These are phyloP conservation scores for Carpinus fangiana DNA, from an alignment of 306 rosid genomes.

Conservation along the genomic window DNA sequence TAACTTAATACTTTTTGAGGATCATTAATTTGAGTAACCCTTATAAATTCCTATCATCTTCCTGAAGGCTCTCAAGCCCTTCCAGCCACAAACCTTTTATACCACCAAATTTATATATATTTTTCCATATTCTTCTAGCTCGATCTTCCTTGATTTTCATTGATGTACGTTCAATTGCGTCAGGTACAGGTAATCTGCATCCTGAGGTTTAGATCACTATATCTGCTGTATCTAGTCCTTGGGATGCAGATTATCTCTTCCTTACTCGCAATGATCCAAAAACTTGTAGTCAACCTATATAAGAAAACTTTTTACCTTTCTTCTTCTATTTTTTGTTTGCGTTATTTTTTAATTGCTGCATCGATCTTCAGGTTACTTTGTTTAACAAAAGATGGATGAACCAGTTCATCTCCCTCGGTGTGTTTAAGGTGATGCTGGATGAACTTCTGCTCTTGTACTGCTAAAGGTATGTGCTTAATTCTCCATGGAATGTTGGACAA, in stretches of 20 bases:
- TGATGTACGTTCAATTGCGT: conserved; percentile 25
- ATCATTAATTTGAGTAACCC: conserved; percentile 24
- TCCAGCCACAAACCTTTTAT: conserved; percentile 17
- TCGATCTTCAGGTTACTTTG: conserved; percentile 11
- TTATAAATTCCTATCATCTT: conserved; percentile 49
- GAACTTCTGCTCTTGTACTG: background rate
- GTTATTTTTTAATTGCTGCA: background rate
- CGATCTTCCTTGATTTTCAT: background rate
- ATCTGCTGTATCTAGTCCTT: conserved; percentile 45
- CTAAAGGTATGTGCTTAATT: background rate
- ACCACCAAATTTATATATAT: background rate
- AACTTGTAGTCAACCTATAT: background rate
- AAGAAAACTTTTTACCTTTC: background rate
- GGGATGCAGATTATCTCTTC: conserved; percentile 56
- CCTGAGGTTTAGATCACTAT: conserved; percentile 69
- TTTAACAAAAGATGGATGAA: background rate
- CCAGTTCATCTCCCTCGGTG: background rate
- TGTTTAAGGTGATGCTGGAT: background rate
- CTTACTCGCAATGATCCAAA: conserved; percentile 20
- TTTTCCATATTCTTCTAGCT: background rate
- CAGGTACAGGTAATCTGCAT: conserved; percentile 60
- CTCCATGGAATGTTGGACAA: background rate
- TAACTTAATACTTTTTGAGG: conserved; percentile 15
- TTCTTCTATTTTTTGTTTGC: background rate
- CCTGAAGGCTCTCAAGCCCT: conserved; percentile 16